A percentile compares a stretch with the other conserved stretches of the same genome.
These are phyloP conservation scores for Taphrina confusa DNA, from an alignment of 1,139 yeast species.

Conservation along the genomic window DNA sequence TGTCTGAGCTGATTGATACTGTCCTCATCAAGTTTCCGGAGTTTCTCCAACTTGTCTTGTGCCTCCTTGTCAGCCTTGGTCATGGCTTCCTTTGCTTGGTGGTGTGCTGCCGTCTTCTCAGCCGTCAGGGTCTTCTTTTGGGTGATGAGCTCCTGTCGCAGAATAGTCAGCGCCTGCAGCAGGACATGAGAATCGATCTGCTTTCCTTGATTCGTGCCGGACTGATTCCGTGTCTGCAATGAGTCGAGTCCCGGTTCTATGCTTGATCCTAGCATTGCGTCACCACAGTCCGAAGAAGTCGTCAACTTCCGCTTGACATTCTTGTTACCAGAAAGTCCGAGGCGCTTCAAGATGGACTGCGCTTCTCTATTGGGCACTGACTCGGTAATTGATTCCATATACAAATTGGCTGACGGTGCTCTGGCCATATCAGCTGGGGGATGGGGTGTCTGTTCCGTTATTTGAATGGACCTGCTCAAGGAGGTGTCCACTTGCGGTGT, in stretches of 20 bases:
- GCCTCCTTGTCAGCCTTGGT: background rate
- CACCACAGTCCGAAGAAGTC: background rate
- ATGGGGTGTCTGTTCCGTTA: background rate
- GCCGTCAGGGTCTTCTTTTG: constrained; percentile 3
- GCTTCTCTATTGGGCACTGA: background rate
- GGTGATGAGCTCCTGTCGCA: constrained; percentile 2
- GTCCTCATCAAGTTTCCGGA: constrained; percentile 1
- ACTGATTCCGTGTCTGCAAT: background rate
- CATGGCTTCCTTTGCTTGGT: background rate
- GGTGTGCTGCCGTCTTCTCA: background rate
- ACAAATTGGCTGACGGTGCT: background rate
- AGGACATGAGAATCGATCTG: background rate
- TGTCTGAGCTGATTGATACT: background rate
- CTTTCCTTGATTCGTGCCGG: background rate
- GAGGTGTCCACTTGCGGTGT: background rate
- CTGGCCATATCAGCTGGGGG: background rate
- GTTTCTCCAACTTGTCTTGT: background rate
- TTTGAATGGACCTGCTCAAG: background rate
- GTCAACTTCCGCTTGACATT: background rate
- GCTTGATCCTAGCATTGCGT: background rate
- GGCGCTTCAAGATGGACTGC: background rate
- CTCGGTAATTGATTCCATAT: background rate
- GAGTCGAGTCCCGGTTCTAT: too few relatives aligned
- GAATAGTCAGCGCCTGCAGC: constrained; percentile 5
- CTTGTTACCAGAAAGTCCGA: background rate